A percentile compares a stretch with the other conserved stretches of the same genome.
phyloP scores from a whole-genome alignment of 805 yeast species.

The Ogataea ganodermae region DNA sequence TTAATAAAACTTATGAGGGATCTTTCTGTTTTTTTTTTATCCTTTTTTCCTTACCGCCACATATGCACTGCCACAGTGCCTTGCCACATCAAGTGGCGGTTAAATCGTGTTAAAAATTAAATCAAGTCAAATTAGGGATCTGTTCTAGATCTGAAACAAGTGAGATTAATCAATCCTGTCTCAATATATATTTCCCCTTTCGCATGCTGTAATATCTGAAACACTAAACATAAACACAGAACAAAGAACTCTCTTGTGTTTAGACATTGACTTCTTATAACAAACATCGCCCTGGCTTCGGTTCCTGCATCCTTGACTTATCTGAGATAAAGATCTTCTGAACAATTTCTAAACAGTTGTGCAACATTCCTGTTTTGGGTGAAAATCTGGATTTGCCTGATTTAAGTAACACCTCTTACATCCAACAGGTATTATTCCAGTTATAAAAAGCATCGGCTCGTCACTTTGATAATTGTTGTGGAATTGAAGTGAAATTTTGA shows the following conservation, averaged over 20 bases:
- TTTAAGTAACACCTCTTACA: neutral
- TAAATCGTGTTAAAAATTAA: slow-evolving; percentile 17
- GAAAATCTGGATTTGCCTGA: neutral
- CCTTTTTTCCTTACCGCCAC: slow-evolving; percentile 2
- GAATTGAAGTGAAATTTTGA: neutral
- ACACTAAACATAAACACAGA: neutral
- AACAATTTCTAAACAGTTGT: slow-evolving; percentile 9
- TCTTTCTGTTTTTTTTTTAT: neutral
- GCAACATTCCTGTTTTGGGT: slow-evolving; percentile 7
- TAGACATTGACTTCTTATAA: neutral
- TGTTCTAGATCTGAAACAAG: slow-evolving; percentile 17
- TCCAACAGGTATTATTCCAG: slow-evolving; percentile 1
- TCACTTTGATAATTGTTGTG: neutral
- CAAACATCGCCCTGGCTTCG: neutral
- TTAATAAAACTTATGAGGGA: neutral
- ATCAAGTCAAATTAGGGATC: slow-evolving; percentile 13
- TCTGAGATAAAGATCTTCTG: neutral
- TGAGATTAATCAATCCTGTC: neutral
- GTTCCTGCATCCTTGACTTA: slow-evolving; percentile 1
- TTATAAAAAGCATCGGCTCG: slow-evolving; percentile 7
- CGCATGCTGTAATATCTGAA: neutral
- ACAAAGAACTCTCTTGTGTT: neutral
- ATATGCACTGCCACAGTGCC: neutral
- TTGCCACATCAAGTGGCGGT: slow-evolving; percentile 11
- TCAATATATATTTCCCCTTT: neutral